A percentile compares a stretch with the other conserved stretches of the same genome.
phyloP scores from a whole-genome alignment of 2,329 filamentous ascomycete species.

The Akanthomyces muscarius region DNA sequence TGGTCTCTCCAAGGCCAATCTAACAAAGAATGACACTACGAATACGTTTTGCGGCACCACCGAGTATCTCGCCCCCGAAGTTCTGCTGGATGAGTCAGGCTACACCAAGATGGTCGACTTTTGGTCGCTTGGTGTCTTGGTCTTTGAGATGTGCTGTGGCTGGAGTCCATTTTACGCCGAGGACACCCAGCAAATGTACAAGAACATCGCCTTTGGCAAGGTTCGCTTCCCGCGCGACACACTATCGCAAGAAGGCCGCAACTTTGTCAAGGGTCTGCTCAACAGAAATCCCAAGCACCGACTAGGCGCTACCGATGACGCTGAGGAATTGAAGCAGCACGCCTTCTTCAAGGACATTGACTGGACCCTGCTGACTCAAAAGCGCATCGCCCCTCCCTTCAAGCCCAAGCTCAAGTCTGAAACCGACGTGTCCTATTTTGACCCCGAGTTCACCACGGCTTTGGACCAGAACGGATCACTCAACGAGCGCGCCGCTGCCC shows the following conservation, averaged over 20 bases:
- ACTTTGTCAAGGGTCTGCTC: conserved; percentile 95
- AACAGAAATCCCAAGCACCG: conserved; percentile 97
- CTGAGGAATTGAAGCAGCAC: conserved; percentile 89
- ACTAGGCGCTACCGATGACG: conserved; percentile 84
- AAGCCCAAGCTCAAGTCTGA: conserved; percentile 96
- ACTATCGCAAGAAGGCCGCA: conserved; percentile 87
- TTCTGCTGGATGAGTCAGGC: conserved; percentile 89
- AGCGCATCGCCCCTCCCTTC: conserved; percentile 92
- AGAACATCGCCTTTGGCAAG: conserved; percentile 99
- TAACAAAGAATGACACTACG: conserved; percentile 95
- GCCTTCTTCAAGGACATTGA: conserved; percentile 93
- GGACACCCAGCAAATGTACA: conserved; percentile 99
- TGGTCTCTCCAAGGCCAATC: conserved; percentile 92
- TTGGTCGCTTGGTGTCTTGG: conserved; percentile 94
- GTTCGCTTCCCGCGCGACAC: conserved; percentile 95
- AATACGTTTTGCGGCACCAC: conserved; percentile 99
- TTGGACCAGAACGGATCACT: conserved; percentile 81
- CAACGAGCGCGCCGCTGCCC: conserved; percentile 82
- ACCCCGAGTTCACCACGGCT: conserved; percentile 96
- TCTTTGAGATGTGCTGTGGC: conserved; percentile 99
- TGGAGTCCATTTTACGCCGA: conserved; percentile 99
- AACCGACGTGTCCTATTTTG: conserved; percentile 96
- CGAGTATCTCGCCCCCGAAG: conserved; percentile 93
- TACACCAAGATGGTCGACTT: conserved; percentile 99
- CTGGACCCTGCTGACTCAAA: conserved; percentile 83